These are phyloP conservation scores for Odonthalia washingtoniensis DNA, from an alignment of 31 red algal genomes.

Conservation along the genomic window DNA sequence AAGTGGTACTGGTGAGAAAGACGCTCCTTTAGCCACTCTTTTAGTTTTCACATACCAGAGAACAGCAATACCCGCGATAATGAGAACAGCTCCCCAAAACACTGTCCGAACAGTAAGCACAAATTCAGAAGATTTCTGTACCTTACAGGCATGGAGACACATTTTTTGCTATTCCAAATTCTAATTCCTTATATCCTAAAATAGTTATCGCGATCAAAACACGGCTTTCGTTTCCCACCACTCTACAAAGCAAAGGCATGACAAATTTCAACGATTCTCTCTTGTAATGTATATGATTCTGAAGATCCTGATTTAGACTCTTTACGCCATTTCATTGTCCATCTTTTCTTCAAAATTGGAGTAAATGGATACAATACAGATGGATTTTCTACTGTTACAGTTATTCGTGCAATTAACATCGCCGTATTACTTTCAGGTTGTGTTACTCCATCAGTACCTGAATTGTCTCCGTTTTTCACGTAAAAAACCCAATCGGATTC, in stretches of 20 bases:
- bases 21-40: not conserved
- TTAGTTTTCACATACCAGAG: not conserved
- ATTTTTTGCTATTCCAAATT: slow-evolving; percentile 85
- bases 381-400: slow-evolving; percentile 66
- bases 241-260: slow-evolving; percentile 68
- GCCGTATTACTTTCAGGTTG: slow-evolving; percentile 40
- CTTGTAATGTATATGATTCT: slow-evolving; percentile 30
- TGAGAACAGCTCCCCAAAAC: not conserved
- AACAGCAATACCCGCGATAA: not conserved
- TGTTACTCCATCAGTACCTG: too few relatives aligned
- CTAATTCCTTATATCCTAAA: slow-evolving; percentile 64
- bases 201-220: slow-evolving; percentile 70
- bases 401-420: slow-evolving; percentile 67
- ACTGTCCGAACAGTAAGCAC: slow-evolving; percentile 60
- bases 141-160: slow-evolving; percentile 57
- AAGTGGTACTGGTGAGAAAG: slow-evolving; percentile 7
- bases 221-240: slow-evolving; percentile 69
- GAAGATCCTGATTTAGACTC: slow-evolving; percentile 24
- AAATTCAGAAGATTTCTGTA: slow-evolving; percentile 53
- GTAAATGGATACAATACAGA: slow-evolving; percentile 32
- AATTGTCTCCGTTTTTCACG: slow-evolving; percentile 30
- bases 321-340: slow-evolving; percentile 40
- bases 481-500: slow-evolving; percentile 74
- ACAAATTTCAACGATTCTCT: slow-evolving; percentile 44
- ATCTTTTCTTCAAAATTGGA: slow-evolving; percentile 36